phyloP scores from a whole-genome alignment of 306 rosid species.

The Luffa acutangula region DNA sequence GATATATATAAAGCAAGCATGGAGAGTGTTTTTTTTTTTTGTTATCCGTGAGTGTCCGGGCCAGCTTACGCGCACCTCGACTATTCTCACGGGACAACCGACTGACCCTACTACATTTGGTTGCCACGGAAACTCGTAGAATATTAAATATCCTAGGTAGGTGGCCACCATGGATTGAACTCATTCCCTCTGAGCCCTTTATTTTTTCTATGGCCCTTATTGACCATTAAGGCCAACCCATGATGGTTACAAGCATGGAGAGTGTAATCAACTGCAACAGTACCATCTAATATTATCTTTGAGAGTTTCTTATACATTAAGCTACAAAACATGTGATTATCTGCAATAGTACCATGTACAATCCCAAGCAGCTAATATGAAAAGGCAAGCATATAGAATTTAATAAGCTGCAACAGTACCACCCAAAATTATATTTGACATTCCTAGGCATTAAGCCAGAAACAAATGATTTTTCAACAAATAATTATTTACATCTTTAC shows the following conservation, averaged over 20 bases:
- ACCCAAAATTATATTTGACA: background rate
- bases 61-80: no score
- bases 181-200: no score
- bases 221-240: no score
- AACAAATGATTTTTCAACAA: background rate
- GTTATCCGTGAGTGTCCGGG: no score
- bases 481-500: background rate
- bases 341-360: background rate
- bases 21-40: no score
- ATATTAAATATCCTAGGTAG: no score
- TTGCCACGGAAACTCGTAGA: no score
- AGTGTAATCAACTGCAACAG: background rate
- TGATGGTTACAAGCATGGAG: background rate
- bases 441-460: background rate
- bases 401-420: background rate
- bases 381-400: background rate
- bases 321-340: background rate
- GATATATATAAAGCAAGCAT: background rate
- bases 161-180: no score
- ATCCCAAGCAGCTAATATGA: background rate
- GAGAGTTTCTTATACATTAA: background rate
- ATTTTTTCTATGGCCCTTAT: no score
- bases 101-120: no score
- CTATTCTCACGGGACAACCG: no score
- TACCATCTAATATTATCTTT: background rate